Base-by-base conservation (phyloP, 1,284 basidiomycete species). In the Fomes fomentarius region DNA sequence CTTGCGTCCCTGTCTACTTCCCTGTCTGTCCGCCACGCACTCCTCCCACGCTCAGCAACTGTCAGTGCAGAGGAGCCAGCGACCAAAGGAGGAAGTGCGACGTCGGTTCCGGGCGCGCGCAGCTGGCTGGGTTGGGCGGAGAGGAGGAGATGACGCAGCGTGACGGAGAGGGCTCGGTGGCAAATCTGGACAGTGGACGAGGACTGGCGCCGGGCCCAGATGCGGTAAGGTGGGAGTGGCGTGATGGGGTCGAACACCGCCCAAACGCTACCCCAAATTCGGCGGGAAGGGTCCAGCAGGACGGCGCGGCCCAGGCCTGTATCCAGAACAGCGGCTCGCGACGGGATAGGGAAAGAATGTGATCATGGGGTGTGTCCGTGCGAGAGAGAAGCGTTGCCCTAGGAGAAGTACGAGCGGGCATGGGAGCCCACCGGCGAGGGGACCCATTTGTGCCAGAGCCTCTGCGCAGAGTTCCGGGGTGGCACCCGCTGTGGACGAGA, bases 201-300 rank as follows among this genome's bases (percentile, higher is more conserved):
- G 45, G 25, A 38, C 19, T 45, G 52, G 52, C 54, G 52, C 49
- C 33, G 11, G 11, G 28, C 19, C 56, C 56, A 22, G 37, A 61
- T 33, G 1, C n/a, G 54, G 59, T 15, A 55, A 61, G 35, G 56
- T 42, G 50, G 53, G n/a, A n/a, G 59, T 61, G 59, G 59, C 59
- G 59, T 61, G 59, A 61, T 61, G 59, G 59, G 50, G 56, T 52
- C 50, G 53, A n/a, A 50, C 58, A 52, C 52, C 44, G 55, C 50
- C 45, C 55, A 52, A n/a, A 52, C 39, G 56, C 54, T 61, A 61
- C 54, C 39, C 46, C 47, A 40, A 54, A 61, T 54, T 41, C 45
- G 50, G 59, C 22, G 53, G 46, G 47, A 56, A 54, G 53, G 56
- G 33, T 50, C 59, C 59, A 45, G 34, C 4, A 10, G 12, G n/a